These are phyloP conservation scores for Puccinia triticina DNA, from an alignment of 1,284 basidiomycete species.

Conservation along the genomic window DNA sequence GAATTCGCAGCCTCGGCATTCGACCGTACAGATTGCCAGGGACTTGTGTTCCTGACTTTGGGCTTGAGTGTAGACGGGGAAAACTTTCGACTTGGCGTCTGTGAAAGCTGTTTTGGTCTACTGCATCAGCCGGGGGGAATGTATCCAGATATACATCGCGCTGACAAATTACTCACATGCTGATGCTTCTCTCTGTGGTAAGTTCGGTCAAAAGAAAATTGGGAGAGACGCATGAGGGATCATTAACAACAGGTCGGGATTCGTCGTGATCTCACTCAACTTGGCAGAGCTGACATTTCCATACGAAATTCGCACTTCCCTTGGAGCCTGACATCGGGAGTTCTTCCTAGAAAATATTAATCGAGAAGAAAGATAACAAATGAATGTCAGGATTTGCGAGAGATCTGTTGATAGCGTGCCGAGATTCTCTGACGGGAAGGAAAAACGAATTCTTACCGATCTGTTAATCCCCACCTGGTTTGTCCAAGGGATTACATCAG, in stretches of 20 bases:
- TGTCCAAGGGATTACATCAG: not conserved
- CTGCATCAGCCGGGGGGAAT: not conserved
- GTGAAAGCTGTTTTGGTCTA: conserved; percentile 22
- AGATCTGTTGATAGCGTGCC: no score
- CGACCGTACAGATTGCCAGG: conserved; percentile 27
- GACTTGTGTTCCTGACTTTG: conserved; percentile 21
- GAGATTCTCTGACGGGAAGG: no score
- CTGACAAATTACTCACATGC: conserved; percentile 17
- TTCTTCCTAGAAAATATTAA: conserved; percentile 13
- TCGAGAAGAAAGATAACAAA: no score
- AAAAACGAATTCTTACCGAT: conserved; percentile 15
- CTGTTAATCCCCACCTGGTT: conserved; percentile 13
- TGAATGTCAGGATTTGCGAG: no score
- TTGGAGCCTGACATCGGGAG: conserved; percentile 37
- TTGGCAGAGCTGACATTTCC: conserved; percentile 42
- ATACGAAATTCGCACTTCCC: conserved; percentile 43
- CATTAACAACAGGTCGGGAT: not conserved
- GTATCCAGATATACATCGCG: not conserved
- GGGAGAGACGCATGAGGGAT: not conserved
- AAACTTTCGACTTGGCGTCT: not conserved
- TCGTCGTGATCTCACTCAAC: not conserved
- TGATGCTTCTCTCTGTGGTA: conserved; percentile 44
- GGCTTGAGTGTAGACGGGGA: not conserved
- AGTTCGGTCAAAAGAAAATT: not conserved
- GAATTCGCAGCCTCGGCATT: conserved; percentile 49